Conservation (phyloP, 345 rosid species). For the Eucalyptus polybractea region DNA sequence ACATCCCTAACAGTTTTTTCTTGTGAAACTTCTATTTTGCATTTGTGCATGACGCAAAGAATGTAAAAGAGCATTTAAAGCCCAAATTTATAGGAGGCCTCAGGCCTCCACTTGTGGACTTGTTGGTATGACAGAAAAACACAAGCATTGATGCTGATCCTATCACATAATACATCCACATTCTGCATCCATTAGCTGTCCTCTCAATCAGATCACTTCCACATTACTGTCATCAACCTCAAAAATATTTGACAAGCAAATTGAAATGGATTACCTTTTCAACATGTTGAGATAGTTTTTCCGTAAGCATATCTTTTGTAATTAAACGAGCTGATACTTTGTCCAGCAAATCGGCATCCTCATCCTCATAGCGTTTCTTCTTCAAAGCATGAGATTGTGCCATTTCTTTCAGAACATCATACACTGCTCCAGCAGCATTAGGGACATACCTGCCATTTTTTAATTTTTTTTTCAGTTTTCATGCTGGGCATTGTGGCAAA, state of each 20-base stretch:
- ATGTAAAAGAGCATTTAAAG: not conserved
- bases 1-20: not conserved
- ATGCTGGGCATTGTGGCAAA: not conserved
- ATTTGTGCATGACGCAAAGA: not conserved
- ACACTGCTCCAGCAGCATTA: slow-evolving; percentile 68
- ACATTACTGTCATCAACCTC: not conserved
- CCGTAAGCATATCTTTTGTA: slow-evolving; percentile 56
- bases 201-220: not conserved
- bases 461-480: no score
- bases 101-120: not conserved
- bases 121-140: not conserved
- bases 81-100: not conserved
- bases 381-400: slow-evolving; percentile 36
- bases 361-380: slow-evolving; percentile 40
- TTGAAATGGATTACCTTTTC: slow-evolving; percentile 45
- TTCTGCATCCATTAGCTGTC: not conserved
- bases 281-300: slow-evolving; percentile 75
- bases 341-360: slow-evolving; percentile 36
- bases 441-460: slow-evolving; percentile 62
- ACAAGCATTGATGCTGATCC: not conserved
- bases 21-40: not conserved
- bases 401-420: slow-evolving; percentile 67
- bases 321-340: slow-evolving; percentile 49
- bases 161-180: not conserved
- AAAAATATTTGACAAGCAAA: not conserved